phyloP scores from a whole-genome alignment of 2,329 filamentous ascomycete genomes.

The Arthrobotrys iridis region DNA sequence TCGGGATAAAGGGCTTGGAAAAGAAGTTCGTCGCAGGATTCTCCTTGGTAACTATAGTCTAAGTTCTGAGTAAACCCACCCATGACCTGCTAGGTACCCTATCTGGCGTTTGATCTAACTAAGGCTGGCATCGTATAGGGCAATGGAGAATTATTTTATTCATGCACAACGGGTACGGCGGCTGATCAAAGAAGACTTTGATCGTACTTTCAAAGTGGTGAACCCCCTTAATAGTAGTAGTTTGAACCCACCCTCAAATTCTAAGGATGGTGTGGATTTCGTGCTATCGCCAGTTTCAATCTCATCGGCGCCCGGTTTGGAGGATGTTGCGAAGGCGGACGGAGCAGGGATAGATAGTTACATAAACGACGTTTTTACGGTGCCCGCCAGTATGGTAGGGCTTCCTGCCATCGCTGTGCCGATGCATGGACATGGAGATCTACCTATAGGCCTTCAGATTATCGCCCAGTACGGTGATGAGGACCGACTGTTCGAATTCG shows the following conservation, averaged over 20 bases:
- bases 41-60: slow-evolving; percentile 89
- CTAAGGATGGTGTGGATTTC: slow-evolving; percentile 78
- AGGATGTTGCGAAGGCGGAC: slow-evolving; percentile 65
- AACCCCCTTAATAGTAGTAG: slow-evolving; percentile 73
- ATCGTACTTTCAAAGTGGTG: slow-evolving; percentile 74
- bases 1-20: slow-evolving; percentile 78
- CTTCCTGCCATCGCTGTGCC: slow-evolving; percentile 89
- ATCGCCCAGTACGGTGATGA: slow-evolving; percentile 87
- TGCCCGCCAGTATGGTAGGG: slow-evolving; percentile 91
- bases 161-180: slow-evolving; percentile 89
- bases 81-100: not conserved
- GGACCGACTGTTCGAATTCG: slow-evolving; percentile 70
- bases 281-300: slow-evolving; percentile 88
- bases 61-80: slow-evolving; percentile 71
- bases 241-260: slow-evolving; percentile 64
- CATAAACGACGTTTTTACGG: slow-evolving; percentile 94
- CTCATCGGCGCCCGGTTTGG: slow-evolving; percentile 74
- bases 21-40: slow-evolving; percentile 86
- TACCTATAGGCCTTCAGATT: slow-evolving; percentile 73
- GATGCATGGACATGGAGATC: slow-evolving; percentile 62
- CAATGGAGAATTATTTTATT: slow-evolving; percentile 96
- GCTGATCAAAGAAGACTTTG: slow-evolving; percentile 85
- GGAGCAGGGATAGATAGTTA: slow-evolving; percentile 75
- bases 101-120: not conserved
- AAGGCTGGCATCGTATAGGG: slow-evolving; percentile 60